phyloP scores from a whole-genome alignment of 305 asterid genomes.

The Plantago rigida region DNA sequence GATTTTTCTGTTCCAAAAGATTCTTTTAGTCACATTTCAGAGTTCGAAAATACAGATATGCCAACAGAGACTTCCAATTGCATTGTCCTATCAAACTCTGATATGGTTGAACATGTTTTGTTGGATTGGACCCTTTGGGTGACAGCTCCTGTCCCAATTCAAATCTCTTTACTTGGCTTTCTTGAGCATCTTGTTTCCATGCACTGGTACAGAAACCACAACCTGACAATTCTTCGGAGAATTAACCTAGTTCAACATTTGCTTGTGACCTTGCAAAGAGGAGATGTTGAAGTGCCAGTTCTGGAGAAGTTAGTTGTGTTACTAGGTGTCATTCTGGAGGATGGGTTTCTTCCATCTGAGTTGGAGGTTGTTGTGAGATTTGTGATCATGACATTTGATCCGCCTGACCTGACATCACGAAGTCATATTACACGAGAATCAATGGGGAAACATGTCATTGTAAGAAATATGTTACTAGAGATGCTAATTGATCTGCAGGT shows the following conservation, averaged over 20 bases:
- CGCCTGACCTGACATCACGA: slow-evolving; percentile 68
- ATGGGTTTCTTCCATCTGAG: slow-evolving; percentile 94
- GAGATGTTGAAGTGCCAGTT: slow-evolving; percentile 97
- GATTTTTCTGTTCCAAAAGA: slow-evolving; percentile 92
- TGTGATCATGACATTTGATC: slow-evolving; percentile 96
- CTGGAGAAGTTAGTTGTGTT: slow-evolving; percentile 84
- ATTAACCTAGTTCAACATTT: slow-evolving; percentile 96
- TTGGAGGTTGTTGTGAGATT: slow-evolving; percentile 94
- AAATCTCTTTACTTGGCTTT: slow-evolving; percentile 84
- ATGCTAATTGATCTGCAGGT: slow-evolving; percentile 97
- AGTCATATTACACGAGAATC: slow-evolving; percentile 66
- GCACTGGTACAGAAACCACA: slow-evolving; percentile 99
- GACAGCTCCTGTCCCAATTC: slow-evolving; percentile 75
- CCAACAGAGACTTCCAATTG: slow-evolving; percentile 84
- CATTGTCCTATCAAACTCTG: slow-evolving; percentile 88
- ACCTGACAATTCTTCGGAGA: slow-evolving; percentile 88
- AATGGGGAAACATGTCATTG: slow-evolving; percentile 98
- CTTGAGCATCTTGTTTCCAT: slow-evolving; percentile 98
- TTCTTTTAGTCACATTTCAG: slow-evolving; percentile 79
- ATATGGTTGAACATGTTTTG: slow-evolving; percentile 97
- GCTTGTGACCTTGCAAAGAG: slow-evolving; percentile 93
- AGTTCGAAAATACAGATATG: slow-evolving; percentile 78
- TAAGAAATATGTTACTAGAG: slow-evolving; percentile 97
- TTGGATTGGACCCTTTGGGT: slow-evolving; percentile 99
- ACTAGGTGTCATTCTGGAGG: slow-evolving; percentile 93